Conservation (phyloP, 805 yeast species). For the Blastobotrys robertii region DNA sequence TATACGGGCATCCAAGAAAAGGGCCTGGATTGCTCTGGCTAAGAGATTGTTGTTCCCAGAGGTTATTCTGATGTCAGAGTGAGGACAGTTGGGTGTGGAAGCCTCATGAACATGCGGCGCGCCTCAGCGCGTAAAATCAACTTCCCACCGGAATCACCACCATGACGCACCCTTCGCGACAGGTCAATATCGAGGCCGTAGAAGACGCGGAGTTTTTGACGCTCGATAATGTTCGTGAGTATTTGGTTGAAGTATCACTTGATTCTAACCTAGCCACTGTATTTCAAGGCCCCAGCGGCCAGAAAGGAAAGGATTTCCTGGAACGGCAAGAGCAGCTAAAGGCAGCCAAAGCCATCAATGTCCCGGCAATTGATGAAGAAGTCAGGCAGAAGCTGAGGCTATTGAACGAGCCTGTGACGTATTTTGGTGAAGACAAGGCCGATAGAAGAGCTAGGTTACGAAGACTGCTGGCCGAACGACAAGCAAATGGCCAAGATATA, state of each 20-base stretch:
- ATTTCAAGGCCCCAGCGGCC: constrained; percentile 5
- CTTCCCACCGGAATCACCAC: too few species aligned
- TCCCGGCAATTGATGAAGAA: constrained; percentile 60
- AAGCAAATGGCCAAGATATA: constrained; percentile 15
- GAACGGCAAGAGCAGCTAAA: constrained; percentile 7
- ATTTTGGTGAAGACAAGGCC: constrained; percentile 49
- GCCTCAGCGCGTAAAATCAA: too few species aligned
- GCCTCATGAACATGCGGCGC: too few species aligned
- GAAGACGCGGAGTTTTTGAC: too few species aligned
- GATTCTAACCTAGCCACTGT: background rate
- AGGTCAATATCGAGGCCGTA: too few species aligned
- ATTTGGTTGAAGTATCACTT: background rate
- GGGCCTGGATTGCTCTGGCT: too few species aligned
- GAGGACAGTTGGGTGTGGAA: too few species aligned
- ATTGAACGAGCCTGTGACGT: constrained; percentile 47
- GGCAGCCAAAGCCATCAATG: constrained; percentile 13
- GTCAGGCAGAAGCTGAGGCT: constrained; percentile 42
- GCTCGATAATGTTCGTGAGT: too few species aligned
- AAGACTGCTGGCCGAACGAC: constrained; percentile 30
- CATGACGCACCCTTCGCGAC: too few species aligned
- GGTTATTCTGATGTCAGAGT: too few species aligned
- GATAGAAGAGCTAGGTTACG: constrained; percentile 54
- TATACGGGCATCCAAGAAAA: too few species aligned
- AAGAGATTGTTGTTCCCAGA: too few species aligned
- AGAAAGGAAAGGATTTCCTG: constrained; percentile 9